Conservation (phyloP, 192 early-diverging fungal genomes). For the Coemansia erecta region DNA sequence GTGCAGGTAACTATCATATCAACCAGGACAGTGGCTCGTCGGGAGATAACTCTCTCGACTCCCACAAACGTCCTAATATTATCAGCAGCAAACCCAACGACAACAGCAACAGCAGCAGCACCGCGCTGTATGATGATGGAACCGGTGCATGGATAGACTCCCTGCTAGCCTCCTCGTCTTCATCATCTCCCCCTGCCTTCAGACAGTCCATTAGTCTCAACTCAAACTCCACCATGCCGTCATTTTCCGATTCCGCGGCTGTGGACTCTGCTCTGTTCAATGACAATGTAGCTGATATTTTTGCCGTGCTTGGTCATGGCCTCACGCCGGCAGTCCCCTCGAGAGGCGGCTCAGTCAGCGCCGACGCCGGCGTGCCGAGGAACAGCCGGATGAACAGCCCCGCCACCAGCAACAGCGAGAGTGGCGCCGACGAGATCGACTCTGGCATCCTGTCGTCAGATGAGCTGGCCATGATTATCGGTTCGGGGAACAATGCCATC, state of each 20-base stretch:
- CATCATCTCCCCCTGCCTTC: not conserved
- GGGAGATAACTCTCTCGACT: not conserved
- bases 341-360: conserved; percentile 1
- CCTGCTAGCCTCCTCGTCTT: not conserved
- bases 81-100: too few relatives aligned
- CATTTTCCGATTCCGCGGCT: not conserved
- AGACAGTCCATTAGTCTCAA: conserved; percentile 14
- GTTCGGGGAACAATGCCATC: not conserved
- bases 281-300: conserved; percentile 40
- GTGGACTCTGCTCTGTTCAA: conserved; percentile 11
- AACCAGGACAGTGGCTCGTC: not conserved
- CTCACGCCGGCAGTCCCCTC: conserved; percentile 1
- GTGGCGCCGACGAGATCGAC: conserved; percentile 24
- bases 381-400: conserved; percentile 37
- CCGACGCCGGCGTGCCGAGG: conserved; percentile 39
- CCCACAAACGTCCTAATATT: not conserved
- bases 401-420: conserved; percentile 34
- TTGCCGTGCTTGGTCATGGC: conserved; percentile 14
- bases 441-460: conserved; percentile 5
- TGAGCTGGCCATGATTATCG: conserved; percentile 29
- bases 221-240: not conserved
- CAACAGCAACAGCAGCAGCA: too few relatives aligned
- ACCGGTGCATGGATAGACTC: conserved; percentile 1
- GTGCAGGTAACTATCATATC: conserved; percentile 9
- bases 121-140: not conserved